These are phyloP conservation scores for Boechera divaricarpa DNA, from an alignment of 345 rosid genomes.

Conservation along the genomic window DNA sequence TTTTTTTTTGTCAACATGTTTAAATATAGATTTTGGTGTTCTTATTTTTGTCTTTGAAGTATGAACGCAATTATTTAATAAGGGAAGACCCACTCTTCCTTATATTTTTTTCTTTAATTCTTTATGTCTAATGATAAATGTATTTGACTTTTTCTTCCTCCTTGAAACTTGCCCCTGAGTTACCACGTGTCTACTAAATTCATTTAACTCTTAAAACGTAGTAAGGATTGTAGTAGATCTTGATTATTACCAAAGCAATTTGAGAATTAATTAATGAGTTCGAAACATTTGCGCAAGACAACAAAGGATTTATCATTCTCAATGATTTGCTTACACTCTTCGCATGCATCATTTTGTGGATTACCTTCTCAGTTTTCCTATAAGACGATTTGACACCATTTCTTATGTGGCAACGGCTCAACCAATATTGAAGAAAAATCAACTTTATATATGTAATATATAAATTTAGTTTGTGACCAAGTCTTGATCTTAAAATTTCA, in stretches of 20 bases:
- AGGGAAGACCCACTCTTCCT: constrained; percentile 27
- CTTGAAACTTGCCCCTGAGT: constrained; percentile 43
- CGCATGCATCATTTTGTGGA: constrained; percentile 37
- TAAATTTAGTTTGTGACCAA: constrained; percentile 23
- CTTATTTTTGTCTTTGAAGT: constrained; percentile 35
- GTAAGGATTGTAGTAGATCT: constrained; percentile 9
- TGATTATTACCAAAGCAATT: constrained; percentile 25
- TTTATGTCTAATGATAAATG: constrained; percentile 23
- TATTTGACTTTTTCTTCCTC: constrained; percentile 35
- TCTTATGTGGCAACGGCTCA: constrained; percentile 26
- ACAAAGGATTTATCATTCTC: constrained; percentile 21
- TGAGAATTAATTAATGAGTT: constrained; percentile 6
- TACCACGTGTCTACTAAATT: constrained; percentile 39
- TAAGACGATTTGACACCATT: constrained; percentile 19
- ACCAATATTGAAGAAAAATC: constrained; percentile 36
- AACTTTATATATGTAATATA: neutral
- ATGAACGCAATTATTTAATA: constrained; percentile 32
- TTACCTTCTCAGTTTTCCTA: constrained; percentile 22
- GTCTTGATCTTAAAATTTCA: constrained; percentile 36
- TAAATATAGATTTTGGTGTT: constrained; percentile 8
- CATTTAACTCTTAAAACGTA: constrained; percentile 3
- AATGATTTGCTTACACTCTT: constrained; percentile 38
- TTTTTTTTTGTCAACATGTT: constrained; percentile 41
- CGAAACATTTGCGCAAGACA: constrained; percentile 21
- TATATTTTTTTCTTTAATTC: neutral